A percentile compares a stretch with the other conserved stretches of the same genome.
phyloP scores from a whole-genome alignment of 441 rosid species.

The Adansonia madagascariensis region DNA sequence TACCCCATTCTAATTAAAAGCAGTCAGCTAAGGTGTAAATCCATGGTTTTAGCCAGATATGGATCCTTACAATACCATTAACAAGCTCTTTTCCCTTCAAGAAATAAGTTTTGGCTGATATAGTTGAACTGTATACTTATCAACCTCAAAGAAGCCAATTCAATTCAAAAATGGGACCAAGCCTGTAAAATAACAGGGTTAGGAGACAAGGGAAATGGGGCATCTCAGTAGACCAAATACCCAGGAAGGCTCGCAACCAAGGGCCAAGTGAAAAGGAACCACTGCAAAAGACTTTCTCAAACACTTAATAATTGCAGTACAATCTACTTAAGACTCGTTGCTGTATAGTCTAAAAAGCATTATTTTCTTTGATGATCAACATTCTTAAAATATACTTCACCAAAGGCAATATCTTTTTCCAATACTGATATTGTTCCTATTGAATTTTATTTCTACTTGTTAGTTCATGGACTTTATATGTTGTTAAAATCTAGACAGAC shows the following conservation, averaged over 20 bases:
- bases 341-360: neutral
- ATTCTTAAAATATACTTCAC: slow-evolving; percentile 18
- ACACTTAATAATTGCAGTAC: neutral
- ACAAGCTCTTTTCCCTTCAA: neutral
- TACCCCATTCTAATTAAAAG: neutral
- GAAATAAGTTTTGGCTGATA: slow-evolving; percentile 3
- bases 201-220: slow-evolving; percentile 9
- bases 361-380: slow-evolving; percentile 5
- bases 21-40: neutral
- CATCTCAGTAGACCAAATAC: neutral
- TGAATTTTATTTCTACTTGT: neutral
- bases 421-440: neutral
- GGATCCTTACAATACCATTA: neutral
- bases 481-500: slow-evolving; percentile 3
- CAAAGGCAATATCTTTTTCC: slow-evolving; percentile 1
- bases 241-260: neutral
- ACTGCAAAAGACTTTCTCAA: slow-evolving; percentile 10
- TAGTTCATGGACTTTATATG: neutral
- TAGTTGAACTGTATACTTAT: slow-evolving; percentile 3
- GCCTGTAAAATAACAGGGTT: slow-evolving; percentile 2
- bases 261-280: neutral
- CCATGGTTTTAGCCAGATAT: neutral
- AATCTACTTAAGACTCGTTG: neutral
- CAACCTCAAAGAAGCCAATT: slow-evolving; percentile 11
- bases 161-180: neutral